Evolutionary conservation across 129 eudicot genomes (phyloP).

Genomic region (Deinandra increscens): DNA sequence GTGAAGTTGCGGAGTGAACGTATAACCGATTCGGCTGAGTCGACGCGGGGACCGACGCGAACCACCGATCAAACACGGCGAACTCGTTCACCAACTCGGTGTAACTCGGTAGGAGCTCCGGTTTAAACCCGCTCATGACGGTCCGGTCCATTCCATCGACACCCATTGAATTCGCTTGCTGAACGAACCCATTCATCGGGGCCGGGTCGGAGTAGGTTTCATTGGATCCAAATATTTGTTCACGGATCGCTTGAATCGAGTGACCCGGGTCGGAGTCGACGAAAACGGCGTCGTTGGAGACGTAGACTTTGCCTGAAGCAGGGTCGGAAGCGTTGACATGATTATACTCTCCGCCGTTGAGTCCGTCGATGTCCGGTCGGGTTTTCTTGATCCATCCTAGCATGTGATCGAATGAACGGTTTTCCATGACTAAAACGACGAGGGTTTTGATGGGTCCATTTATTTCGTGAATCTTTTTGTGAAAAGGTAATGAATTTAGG

Average conservation of each 20-base stretch:
- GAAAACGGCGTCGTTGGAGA: constrained; percentile 63
- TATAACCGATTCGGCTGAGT: constrained; percentile 93
- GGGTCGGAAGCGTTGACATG: constrained; percentile 65
- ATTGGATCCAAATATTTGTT: constrained; percentile 78
- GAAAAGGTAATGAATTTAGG: constrained; percentile 35
- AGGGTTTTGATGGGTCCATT: constrained; percentile 86
- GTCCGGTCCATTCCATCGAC: constrained; percentile 49
- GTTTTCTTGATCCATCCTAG: constrained; percentile 76
- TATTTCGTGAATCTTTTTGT: constrained; percentile 40
- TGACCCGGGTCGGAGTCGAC: constrained; percentile 94
- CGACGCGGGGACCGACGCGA: constrained; percentile 92
- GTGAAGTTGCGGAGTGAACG: constrained; percentile 87
- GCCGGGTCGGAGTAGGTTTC: constrained; percentile 48
- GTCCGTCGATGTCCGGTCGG: constrained; percentile 89
- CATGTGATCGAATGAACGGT: constrained; percentile 92
- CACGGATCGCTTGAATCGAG: constrained; percentile 87
- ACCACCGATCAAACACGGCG: constrained; percentile 83
- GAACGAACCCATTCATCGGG: constrained; percentile 93
- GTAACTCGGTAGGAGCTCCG: constrained; percentile 66
- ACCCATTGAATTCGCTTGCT: constrained; percentile 69
- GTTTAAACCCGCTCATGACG: constrained; percentile 87
- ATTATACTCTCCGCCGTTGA: constrained; percentile 69
- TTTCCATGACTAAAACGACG: constrained; percentile 86
- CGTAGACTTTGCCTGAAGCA: constrained; percentile 37
- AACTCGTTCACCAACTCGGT: constrained; percentile 77